These are phyloP conservation scores for Podospora australis DNA, from an alignment of 495 filamentous ascomycete genomes.

Conservation along the genomic window DNA sequence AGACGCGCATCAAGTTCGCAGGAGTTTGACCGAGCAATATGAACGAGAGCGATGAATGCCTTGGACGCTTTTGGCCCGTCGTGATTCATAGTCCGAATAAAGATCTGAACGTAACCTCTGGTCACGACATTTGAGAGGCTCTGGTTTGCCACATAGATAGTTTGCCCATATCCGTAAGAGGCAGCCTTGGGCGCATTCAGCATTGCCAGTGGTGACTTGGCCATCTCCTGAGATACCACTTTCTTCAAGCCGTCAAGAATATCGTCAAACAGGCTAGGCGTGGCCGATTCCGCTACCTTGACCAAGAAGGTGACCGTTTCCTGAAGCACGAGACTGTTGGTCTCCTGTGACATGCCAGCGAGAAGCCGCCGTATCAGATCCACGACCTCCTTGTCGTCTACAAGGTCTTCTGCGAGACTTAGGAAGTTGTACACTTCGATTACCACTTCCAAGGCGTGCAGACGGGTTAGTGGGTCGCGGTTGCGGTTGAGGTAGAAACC, in stretches of 20 bases:
- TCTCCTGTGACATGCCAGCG: slow-evolving; percentile 47
- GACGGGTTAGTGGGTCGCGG: slow-evolving; percentile 60
- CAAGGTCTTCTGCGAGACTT: slow-evolving; percentile 45
- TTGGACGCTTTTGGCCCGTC: slow-evolving; percentile 46
- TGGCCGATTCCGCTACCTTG: slow-evolving; percentile 42
- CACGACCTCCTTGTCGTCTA: slow-evolving; percentile 38
- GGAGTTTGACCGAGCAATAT: slow-evolving; percentile 48
- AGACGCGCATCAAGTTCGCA: slow-evolving; percentile 65
- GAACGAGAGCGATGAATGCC: slow-evolving; percentile 50
- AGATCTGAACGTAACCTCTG: slow-evolving; percentile 52
- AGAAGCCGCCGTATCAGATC: slow-evolving; percentile 42
- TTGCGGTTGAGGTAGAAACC: slow-evolving; percentile 58
- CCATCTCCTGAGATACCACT: slow-evolving; percentile 35
- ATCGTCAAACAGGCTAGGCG: slow-evolving; percentile 43
- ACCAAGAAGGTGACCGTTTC: slow-evolving; percentile 45
- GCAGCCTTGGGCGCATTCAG: slow-evolving; percentile 21
- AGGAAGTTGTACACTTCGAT: slow-evolving; percentile 61
- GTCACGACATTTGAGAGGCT: slow-evolving; percentile 50
- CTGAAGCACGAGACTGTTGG: slow-evolving; percentile 46
- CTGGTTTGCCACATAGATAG: slow-evolving; percentile 25
- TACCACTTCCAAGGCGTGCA: slow-evolving; percentile 59
- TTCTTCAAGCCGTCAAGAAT: slow-evolving; percentile 44
- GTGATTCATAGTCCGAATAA: slow-evolving; percentile 52
- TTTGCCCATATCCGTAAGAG: slow-evolving; percentile 12
- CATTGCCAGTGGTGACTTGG: slow-evolving; percentile 28